Percentiles rank a stretch among this genome's conserved stretches.
phyloP scores from a whole-genome alignment of 352 stramenopile species.

The Phytophthora parvispora region DNA sequence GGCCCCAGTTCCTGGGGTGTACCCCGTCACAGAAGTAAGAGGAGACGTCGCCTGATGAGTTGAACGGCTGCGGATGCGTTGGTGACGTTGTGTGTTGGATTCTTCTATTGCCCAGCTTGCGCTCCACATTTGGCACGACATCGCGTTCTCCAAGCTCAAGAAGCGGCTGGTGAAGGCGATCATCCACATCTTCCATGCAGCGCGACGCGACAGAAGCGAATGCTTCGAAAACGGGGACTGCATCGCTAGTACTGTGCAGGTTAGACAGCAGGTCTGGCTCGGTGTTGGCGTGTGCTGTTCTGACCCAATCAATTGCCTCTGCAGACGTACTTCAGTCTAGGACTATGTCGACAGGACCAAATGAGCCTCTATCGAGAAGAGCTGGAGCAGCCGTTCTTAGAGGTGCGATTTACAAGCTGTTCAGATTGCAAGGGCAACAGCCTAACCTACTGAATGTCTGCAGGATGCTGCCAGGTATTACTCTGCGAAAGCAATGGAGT shows the following conservation, averaged over 20 bases:
- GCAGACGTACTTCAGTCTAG: slow-evolving; percentile 85
- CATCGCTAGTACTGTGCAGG: slow-evolving; percentile 76
- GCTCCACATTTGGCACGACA: slow-evolving; percentile 89
- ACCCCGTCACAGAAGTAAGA: slow-evolving; percentile 82
- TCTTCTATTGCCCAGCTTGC: slow-evolving; percentile 65
- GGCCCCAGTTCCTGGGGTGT: slow-evolving; percentile 85
- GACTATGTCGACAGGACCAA: slow-evolving; percentile 78
- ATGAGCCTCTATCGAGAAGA: slow-evolving; percentile 88
- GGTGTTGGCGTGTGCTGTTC: not conserved
- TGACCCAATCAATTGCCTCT: too few relatives aligned
- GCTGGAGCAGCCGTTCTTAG: slow-evolving; percentile 76
- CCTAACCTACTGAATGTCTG: not conserved
- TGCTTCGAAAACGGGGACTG: slow-evolving; percentile 82
- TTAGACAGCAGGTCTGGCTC: slow-evolving; percentile 9
- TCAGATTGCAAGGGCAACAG: too few relatives aligned
- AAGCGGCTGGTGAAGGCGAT: slow-evolving; percentile 71
- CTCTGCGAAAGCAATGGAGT: slow-evolving; percentile 64
- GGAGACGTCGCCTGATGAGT: not conserved
- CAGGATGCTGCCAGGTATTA: slow-evolving; percentile 82
- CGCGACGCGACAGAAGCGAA: slow-evolving; percentile 62
- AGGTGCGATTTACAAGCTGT: slow-evolving; percentile 36
- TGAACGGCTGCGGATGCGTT: not conserved
- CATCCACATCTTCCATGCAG: slow-evolving; percentile 72
- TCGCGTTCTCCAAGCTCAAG: slow-evolving; percentile 78
- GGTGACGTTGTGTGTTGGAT: not conserved